Evolutionary conservation across 108 stramenopile species (phyloP).

Genomic region (Cyclotella distinguenda): DNA sequence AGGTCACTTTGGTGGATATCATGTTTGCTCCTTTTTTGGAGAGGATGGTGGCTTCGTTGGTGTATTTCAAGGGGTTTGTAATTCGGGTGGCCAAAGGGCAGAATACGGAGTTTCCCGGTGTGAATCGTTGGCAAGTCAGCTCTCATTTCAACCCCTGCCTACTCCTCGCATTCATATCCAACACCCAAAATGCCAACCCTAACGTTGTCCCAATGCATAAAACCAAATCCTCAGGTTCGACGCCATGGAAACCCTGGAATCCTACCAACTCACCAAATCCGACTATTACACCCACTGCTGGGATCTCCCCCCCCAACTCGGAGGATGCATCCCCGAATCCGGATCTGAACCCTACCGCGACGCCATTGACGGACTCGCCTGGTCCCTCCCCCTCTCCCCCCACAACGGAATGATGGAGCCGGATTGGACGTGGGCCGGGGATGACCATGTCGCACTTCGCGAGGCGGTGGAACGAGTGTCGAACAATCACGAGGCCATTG

Average conservation of each 20-base stretch:
- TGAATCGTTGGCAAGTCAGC: slow-evolving; percentile 70
- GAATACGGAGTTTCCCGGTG: slow-evolving; percentile 60
- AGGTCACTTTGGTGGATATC: slow-evolving; percentile 73
- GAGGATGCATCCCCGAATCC: slow-evolving; percentile 75
- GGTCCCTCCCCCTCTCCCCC: slow-evolving; percentile 71
- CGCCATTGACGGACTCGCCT: slow-evolving; percentile 72
- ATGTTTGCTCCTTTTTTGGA: slow-evolving; percentile 89
- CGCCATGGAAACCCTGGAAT: slow-evolving; percentile 81
- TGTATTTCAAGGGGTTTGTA: slow-evolving; percentile 87
- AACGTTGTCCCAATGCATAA: too few relatives aligned
- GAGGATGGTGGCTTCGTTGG: slow-evolving; percentile 84
- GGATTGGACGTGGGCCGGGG: slow-evolving; percentile 72
- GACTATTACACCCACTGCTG: slow-evolving; percentile 94
- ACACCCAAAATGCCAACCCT: too few relatives aligned
- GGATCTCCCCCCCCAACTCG: slow-evolving; percentile 95
- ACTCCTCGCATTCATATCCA: too few relatives aligned
- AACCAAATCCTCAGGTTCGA: slow-evolving; percentile 68
- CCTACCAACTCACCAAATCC: slow-evolving; percentile 83
- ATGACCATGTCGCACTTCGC: slow-evolving; percentile 64
- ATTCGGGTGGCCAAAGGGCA: slow-evolving; percentile 69
- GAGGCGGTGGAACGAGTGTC: slow-evolving; percentile 86
- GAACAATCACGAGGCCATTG: slow-evolving; percentile 75
- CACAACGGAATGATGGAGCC: slow-evolving; percentile 82
- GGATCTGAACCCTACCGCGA: slow-evolving; percentile 60
- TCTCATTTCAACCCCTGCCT: neutral